Evolutionary conservation across 2,329 filamentous ascomycete species (phyloP).

Genomic region (Fusarium fracticaudum): DNA sequence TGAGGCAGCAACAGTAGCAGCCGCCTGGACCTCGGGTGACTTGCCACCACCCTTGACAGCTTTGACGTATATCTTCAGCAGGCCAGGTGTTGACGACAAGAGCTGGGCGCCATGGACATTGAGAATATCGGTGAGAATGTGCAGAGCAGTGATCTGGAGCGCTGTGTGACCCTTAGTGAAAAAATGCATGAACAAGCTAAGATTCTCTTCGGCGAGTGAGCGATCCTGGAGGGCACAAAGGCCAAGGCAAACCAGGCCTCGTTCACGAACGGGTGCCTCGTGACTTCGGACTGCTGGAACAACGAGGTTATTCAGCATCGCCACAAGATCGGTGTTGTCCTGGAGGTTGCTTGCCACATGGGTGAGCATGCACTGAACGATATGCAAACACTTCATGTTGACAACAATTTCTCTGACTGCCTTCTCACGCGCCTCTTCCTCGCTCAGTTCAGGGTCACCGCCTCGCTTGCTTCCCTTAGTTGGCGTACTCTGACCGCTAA

Average conservation of each 20-base stretch:
- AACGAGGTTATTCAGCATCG: conserved; percentile 97
- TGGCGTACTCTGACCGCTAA: conserved; percentile 72
- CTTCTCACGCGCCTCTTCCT: conserved; percentile 76
- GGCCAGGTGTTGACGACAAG: conserved; percentile 70
- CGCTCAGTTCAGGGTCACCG: conserved; percentile 58
- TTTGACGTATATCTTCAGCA: conserved; percentile 87
- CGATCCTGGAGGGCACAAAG: conserved; percentile 92
- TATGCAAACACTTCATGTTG: conserved; percentile 98
- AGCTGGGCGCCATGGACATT: conserved; percentile 88
- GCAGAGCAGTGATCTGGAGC: conserved; percentile 87
- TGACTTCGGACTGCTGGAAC: conserved; percentile 94
- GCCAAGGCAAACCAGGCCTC: conserved; percentile 88
- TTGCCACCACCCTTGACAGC: conserved; percentile 78
- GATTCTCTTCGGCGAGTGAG: conserved; percentile 89
- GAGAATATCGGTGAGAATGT: conserved; percentile 92
- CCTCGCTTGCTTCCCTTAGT: conserved; percentile 57
- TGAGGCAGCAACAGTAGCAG: conserved; percentile 81
- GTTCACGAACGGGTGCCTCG: conserved; percentile 90
- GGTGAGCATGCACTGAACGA: conserved; percentile 96
- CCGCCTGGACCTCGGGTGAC: conserved; percentile 79
- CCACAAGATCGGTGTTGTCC: conserved; percentile 88
- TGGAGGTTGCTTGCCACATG: conserved; percentile 91
- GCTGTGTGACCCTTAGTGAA: conserved; percentile 92
- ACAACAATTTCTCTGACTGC: conserved; percentile 92
- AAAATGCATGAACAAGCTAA: conserved; percentile 94